Conservation (phyloP, 1,139 yeast genomes). For the Lodderomyces theae region DNA sequence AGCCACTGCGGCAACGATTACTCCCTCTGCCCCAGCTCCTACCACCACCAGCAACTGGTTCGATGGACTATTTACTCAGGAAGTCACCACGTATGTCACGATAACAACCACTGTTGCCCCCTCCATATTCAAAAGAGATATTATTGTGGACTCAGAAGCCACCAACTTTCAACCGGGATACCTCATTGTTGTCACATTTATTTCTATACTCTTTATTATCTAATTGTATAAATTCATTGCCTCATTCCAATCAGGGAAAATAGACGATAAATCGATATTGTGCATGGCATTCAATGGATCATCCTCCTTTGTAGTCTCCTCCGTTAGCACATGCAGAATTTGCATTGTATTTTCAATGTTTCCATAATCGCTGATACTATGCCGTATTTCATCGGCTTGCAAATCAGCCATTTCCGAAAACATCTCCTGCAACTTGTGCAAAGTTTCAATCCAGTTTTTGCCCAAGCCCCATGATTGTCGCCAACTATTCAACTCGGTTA, state of each 20-base stretch:
- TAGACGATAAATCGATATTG: conserved; percentile 20
- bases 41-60: conserved; percentile 4
- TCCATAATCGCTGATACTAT: conserved; percentile 29
- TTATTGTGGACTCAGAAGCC: conserved; percentile 4
- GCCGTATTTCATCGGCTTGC: conserved; percentile 22
- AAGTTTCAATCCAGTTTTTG: conserved; percentile 22
- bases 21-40: not conserved
- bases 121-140: conserved; percentile 11
- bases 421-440: conserved; percentile 19
- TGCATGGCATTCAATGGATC: conserved; percentile 21
- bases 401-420: conserved; percentile 19
- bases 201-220: conserved; percentile 4
- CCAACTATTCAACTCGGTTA: conserved; percentile 22
- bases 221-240: conserved; percentile 12
- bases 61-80: conserved; percentile 6
- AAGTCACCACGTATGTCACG: conserved; percentile 11
- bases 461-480: conserved; percentile 26
- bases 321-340: conserved; percentile 17
- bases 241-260: conserved; percentile 24
- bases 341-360: conserved; percentile 18
- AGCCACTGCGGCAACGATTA: not conserved
- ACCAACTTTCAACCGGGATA: conserved; percentile 4
- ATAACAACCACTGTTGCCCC: conserved; percentile 12
- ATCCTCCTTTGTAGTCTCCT: not conserved
- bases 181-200: conserved; percentile 6